These are phyloP conservation scores for Saccharomycopsis babjevae DNA, from an alignment of 805 yeast genomes.

Conservation along the genomic window DNA sequence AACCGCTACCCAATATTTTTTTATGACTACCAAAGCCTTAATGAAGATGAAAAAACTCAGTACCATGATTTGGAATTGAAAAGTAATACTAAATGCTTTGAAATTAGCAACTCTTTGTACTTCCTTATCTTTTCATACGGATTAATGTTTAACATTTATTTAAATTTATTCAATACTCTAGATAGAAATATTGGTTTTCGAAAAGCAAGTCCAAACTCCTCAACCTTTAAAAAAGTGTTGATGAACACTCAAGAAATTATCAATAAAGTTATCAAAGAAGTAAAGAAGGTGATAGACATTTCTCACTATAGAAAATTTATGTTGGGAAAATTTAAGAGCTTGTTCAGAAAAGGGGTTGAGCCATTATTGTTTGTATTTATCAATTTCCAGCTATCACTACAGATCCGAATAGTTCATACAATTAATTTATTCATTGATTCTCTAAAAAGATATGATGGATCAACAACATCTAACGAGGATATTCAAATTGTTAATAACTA, in stretches of 20 bases:
- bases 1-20: constrained; percentile 13
- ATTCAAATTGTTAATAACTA: constrained; percentile 1
- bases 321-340: constrained; percentile 7
- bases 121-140: constrained; percentile 20
- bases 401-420: constrained; percentile 12
- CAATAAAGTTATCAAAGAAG: not conserved
- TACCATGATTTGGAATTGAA: constrained; percentile 7
- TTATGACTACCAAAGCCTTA: not conserved
- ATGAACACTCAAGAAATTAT: constrained; percentile 8
- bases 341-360: constrained; percentile 7
- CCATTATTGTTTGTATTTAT: constrained; percentile 10
- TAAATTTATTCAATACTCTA: constrained; percentile 7
- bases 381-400: constrained; percentile 7
- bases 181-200: constrained; percentile 14
- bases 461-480: not conserved
- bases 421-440: constrained; percentile 12
- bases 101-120: constrained; percentile 14
- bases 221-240: constrained; percentile 16
- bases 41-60: constrained; percentile 4
- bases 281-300: constrained; percentile 5
- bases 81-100: constrained; percentile 12
- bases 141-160: constrained; percentile 14
- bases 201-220: constrained; percentile 2
- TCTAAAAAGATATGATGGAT: not conserved
- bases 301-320: constrained; percentile 14